These are phyloP conservation scores for Naganishia sp. DNA, from an alignment of 1,284 basidiomycete species.

Conservation along the genomic window DNA sequence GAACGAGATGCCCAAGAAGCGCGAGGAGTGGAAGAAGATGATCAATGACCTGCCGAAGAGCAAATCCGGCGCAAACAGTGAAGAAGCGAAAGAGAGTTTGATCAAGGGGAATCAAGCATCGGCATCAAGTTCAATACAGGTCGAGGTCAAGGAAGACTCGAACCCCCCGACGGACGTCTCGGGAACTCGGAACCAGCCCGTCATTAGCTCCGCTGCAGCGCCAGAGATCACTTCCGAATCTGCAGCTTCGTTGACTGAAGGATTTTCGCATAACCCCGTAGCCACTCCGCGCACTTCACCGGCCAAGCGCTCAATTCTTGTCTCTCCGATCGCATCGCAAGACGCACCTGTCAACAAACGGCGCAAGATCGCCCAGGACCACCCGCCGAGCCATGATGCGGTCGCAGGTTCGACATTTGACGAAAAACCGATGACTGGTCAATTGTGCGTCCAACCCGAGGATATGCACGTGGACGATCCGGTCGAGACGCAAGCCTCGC, in stretches of 20 bases:
- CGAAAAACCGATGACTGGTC: too few species aligned
- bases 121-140: too few species aligned
- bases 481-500: background rate
- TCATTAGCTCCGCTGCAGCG: too few species aligned
- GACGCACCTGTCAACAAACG: slow-evolving; percentile 13
- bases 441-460: background rate
- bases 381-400: background rate
- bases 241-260: too few species aligned
- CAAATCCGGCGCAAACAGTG: background rate
- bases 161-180: background rate
- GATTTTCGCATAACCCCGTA: background rate
- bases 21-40: slow-evolving; percentile 14
- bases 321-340: slow-evolving; percentile 1
- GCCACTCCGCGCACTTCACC: background rate
- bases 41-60: background rate
- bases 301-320: background rate
- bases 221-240: too few species aligned
- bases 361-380: background rate
- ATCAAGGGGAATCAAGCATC: too few species aligned
- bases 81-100: background rate
- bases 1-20: slow-evolving; percentile 3
- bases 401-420: slow-evolving; percentile 2
- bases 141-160: background rate
- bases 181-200: too few species aligned
- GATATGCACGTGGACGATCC: background rate